Evolutionary conservation across 805 yeast genomes (phyloP), one percentile per base, ranked within the genome.

Genomic region (Teunomyces tritomae): DNA sequence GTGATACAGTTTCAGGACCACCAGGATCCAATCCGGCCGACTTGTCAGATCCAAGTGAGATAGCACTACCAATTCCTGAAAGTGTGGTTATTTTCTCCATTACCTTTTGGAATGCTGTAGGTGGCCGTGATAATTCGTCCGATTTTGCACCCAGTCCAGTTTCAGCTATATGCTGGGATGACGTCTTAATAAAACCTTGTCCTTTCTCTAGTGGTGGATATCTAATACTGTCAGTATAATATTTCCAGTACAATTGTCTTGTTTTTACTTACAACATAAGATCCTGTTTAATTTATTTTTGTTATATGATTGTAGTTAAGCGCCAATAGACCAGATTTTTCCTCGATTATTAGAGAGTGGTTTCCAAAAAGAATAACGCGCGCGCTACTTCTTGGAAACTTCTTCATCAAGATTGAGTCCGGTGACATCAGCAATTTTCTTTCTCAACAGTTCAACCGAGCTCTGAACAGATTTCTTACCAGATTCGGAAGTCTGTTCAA

Each of bases 401-500:
- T 78, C 82, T 49, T 79, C 85, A 49, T 80, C 85, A 27, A 85
- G 63, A 57, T 83, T 81, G 64, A 87, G 71, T 4, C 92, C 92
- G n/a, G 91, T 84, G 54, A 74, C 64, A 11, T 74, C 75, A 32
- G 79, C 79, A 48, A 85, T 58, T 8, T 71, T 58, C 54, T 66
- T 68, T 51, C 77, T 73, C 37, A 80, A 61, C 14, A 68, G 57
- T 16, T 65, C 62, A 10, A 74, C 65, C 11, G 74, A 60, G 26
- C 60, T 57, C 46, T 70, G 65, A 39, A 81, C 52, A 32, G 58
- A 50, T 45, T 65, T 55, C 54, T 68, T 64, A 52, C 82, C 66
- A 13, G 67, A 57, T 37, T 59, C 65, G 4, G 77, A 65, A 3
- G 78, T 64, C 29, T 68, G 57, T 49, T 76, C 81, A 8, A 83